Evolutionary conservation across 768 basidiomycete genomes (phyloP).

Genomic region (Candolleomyces aberdarensis): DNA sequence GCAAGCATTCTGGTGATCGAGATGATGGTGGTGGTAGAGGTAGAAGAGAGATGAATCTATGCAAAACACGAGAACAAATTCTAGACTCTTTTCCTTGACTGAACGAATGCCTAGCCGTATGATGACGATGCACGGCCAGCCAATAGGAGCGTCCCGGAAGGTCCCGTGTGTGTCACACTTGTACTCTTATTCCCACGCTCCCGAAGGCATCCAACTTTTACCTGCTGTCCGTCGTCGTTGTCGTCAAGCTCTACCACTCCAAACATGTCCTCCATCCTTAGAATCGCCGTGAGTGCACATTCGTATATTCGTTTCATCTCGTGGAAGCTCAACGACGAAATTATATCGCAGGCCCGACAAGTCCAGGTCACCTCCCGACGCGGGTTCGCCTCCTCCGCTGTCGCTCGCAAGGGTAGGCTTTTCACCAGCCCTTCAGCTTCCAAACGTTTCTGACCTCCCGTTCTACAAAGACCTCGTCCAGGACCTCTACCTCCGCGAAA

Average conservation of each 20-base stretch:
- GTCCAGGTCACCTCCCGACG: constrained; percentile 39
- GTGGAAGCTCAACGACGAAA: constrained; percentile 3
- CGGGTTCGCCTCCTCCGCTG: constrained; percentile 57
- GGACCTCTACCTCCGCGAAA: constrained; percentile 87
- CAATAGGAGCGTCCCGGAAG: neutral
- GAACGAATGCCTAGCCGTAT: no score
- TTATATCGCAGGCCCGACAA: constrained; percentile 44
- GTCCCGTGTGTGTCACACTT: constrained; percentile 6
- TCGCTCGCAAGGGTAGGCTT: constrained; percentile 60
- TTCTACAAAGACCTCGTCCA: constrained; percentile 79
- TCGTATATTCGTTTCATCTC: neutral
- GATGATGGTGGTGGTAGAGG: constrained; percentile 14
- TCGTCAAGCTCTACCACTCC: constrained; percentile 35
- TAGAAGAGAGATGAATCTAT: neutral
- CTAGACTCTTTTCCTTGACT: neutral
- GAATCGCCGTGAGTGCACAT: constrained; percentile 41
- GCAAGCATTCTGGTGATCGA: constrained; percentile 38
- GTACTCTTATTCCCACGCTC: neutral
- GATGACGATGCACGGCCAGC: neutral
- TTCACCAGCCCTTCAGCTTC: constrained; percentile 16
- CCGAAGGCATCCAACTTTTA: constrained; percentile 32
- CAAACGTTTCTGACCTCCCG: constrained; percentile 25
- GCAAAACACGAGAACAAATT: no score
- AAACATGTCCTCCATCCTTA: constrained; percentile 62
- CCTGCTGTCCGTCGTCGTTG: constrained; percentile 34